A percentile compares a stretch with the other conserved stretches of the same genome.
phyloP scores from a whole-genome alignment of 2,329 filamentous ascomycete genomes.

The Proliferodiscus dingleyae region DNA sequence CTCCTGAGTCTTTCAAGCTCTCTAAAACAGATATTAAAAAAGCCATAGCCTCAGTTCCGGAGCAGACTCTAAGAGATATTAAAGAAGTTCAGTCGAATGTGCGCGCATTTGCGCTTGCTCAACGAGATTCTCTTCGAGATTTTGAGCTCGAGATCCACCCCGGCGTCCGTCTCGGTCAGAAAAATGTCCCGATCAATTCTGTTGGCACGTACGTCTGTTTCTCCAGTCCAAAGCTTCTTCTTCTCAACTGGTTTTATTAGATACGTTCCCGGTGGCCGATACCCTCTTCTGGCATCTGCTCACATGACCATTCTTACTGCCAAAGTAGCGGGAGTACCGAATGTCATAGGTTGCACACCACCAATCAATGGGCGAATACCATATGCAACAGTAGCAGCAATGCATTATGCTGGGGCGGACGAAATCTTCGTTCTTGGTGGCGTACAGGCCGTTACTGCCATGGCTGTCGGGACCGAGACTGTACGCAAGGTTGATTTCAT shows the following conservation, averaged over 20 bases:
- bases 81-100: constrained; percentile 48
- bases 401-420: constrained; percentile 45
- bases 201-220: constrained; percentile 39
- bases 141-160: constrained; percentile 47
- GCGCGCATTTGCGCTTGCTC: constrained; percentile 43
- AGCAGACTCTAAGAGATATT: constrained; percentile 48
- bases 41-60: constrained; percentile 39
- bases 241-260: constrained; percentile 13
- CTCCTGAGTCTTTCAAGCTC: constrained; percentile 44
- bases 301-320: constrained; percentile 54
- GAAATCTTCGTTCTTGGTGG: constrained; percentile 47
- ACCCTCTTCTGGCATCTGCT: constrained; percentile 47
- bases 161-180: constrained; percentile 47
- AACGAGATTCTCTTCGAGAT: constrained; percentile 41
- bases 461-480: constrained; percentile 46
- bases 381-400: constrained; percentile 44
- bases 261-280: constrained; percentile 48
- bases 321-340: constrained; percentile 47
- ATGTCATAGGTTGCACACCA: constrained; percentile 47
- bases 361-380: constrained; percentile 46
- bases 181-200: constrained; percentile 42
- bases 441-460: constrained; percentile 47
- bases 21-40: constrained; percentile 40
- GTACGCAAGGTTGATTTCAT: constrained; percentile 47
- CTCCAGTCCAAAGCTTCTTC: neutral